Evolutionary conservation across 2,329 filamentous ascomycete genomes (phyloP), one percentile per base, ranked within the genome.

Genomic region (Pseudocercospora eumusae): DNA sequence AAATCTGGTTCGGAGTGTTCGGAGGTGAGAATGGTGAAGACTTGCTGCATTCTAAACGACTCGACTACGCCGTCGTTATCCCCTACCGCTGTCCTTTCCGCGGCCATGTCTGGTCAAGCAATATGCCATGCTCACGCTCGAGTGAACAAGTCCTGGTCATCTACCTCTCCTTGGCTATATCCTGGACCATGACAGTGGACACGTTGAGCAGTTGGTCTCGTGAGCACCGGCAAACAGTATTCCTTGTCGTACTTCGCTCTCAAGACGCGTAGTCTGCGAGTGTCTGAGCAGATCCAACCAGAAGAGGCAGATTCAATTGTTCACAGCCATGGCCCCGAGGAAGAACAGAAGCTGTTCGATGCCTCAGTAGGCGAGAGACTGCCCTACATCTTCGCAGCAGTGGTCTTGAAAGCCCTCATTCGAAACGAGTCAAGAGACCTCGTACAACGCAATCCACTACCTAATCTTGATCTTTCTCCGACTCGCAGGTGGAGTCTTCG

Each of bases 381-480:
- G 20, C 81, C 83, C 0, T 87, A 87, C 69, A 86, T n/a, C 4
- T 77, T 78, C 44, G 84, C 84, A 0, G 84, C 84, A 0, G 80
- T 85, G 52, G 77, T 83, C 3, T 75, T 86, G 21, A 84, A 82
- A 68, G 79, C 79, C 2, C 76, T 87, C n/a, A 85, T 87, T 86
- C 68, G 83, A 87, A 67, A 86, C 84, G 4, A 81, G 83, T 56
- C 86, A 86, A 64, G 83, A 81, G 4, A 81, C 81, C 2, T 78
- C 80, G n/a, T 86, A 86, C 67, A 71, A 79, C n/a, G 72, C 81
- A 1, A 69, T 81, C 9, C 83, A 87, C 66, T 86, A 86, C 67
- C 68, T 84, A 2, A 77, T 85, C 33, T 87, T 87, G 69, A 73
- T 84, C 4, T 60, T 86, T 1, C 78, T 87, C 0, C 84, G 84